phyloP scores from a whole-genome alignment of 768 basidiomycete genomes.

The Boletus rubroflammeus region DNA sequence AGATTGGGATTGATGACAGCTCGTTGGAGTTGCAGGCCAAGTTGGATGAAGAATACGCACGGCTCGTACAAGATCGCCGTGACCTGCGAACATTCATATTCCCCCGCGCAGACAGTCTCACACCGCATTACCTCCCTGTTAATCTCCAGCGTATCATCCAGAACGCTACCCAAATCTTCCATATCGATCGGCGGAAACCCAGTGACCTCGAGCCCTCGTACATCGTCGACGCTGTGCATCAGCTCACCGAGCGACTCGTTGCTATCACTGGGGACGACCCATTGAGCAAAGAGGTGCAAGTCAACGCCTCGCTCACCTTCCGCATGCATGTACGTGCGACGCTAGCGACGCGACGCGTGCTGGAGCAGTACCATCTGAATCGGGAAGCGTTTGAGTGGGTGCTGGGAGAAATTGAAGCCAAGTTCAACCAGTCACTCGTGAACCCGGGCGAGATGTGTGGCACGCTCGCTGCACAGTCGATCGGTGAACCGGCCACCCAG shows the following conservation, averaged over 20 bases:
- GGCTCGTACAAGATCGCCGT: slow-evolving; percentile 69
- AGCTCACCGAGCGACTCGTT: slow-evolving; percentile 70
- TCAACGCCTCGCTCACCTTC: slow-evolving; percentile 89
- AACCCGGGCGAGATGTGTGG: slow-evolving; percentile 99
- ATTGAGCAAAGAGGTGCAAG: slow-evolving; percentile 73
- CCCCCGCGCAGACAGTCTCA: slow-evolving; percentile 64
- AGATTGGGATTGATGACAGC: slow-evolving; percentile 83
- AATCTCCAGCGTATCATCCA: slow-evolving; percentile 94
- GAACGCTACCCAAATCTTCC: slow-evolving; percentile 95
- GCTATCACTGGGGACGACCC: slow-evolving; percentile 85
- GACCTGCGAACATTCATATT: slow-evolving; percentile 82
- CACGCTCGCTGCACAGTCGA: slow-evolving; percentile 95
- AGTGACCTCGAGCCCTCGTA: slow-evolving; percentile 88
- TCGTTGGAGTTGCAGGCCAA: slow-evolving; percentile 79
- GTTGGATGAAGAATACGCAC: slow-evolving; percentile 74
- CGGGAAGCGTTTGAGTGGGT: slow-evolving; percentile 98
- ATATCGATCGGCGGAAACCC: slow-evolving; percentile 90
- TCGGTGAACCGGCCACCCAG: slow-evolving; percentile 98
- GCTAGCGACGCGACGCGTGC: slow-evolving; percentile 79
- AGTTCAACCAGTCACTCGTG: slow-evolving; percentile 89
- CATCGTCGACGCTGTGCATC: slow-evolving; percentile 75
- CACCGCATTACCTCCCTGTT: slow-evolving; percentile 87
- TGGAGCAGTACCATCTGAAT: slow-evolving; percentile 86
- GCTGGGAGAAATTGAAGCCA: slow-evolving; percentile 87
- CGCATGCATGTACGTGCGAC: slow-evolving; percentile 89